A percentile compares a stretch with the other conserved stretches of the same genome.
Conservation (phyloP, 768 basidiomycete genomes). For the Podaxis carcinomalis region DNA sequence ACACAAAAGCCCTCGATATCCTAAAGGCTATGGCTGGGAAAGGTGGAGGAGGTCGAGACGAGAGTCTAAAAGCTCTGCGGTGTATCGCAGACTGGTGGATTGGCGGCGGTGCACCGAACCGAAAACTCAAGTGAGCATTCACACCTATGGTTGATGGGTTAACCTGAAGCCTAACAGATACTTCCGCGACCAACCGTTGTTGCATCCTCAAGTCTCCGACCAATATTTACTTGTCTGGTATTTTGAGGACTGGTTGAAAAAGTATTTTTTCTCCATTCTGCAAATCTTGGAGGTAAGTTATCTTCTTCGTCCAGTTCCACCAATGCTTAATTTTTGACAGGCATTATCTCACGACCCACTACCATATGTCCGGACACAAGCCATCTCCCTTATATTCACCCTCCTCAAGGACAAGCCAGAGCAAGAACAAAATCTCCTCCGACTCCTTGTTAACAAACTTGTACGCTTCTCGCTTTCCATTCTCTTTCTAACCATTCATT, state of each 20-base stretch:
- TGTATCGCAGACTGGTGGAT: slow-evolving; percentile 98
- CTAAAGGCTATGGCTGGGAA: slow-evolving; percentile 75
- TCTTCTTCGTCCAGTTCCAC: not conserved
- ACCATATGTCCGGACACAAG: slow-evolving; percentile 83
- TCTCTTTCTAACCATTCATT: not conserved
- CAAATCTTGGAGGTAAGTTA: slow-evolving; percentile 79
- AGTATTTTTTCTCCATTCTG: slow-evolving; percentile 89
- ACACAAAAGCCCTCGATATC: slow-evolving; percentile 73
- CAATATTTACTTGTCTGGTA: slow-evolving; percentile 77
- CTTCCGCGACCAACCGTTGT: slow-evolving; percentile 82
- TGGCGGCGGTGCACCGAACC: slow-evolving; percentile 83
- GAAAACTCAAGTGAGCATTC: slow-evolving; percentile 75
- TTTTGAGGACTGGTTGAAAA: slow-evolving; percentile 98
- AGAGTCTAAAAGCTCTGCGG: slow-evolving; percentile 83
- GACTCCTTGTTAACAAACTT: slow-evolving; percentile 91
- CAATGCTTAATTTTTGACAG: slow-evolving; percentile 30
- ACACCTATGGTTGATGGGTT: not conserved
- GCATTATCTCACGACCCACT: slow-evolving; percentile 80
- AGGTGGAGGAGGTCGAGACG: slow-evolving; percentile 88
- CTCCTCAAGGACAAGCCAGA: slow-evolving; percentile 89
- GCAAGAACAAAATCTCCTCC: slow-evolving; percentile 94
- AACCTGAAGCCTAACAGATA: slow-evolving; percentile 47
- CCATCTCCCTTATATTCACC: slow-evolving; percentile 70
- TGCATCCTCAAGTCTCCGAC: slow-evolving; percentile 61
- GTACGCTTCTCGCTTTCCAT: slow-evolving; percentile 33